Conservation (phyloP, 2,329 filamentous ascomycete species). For the Stemphylium vesicarium region DNA sequence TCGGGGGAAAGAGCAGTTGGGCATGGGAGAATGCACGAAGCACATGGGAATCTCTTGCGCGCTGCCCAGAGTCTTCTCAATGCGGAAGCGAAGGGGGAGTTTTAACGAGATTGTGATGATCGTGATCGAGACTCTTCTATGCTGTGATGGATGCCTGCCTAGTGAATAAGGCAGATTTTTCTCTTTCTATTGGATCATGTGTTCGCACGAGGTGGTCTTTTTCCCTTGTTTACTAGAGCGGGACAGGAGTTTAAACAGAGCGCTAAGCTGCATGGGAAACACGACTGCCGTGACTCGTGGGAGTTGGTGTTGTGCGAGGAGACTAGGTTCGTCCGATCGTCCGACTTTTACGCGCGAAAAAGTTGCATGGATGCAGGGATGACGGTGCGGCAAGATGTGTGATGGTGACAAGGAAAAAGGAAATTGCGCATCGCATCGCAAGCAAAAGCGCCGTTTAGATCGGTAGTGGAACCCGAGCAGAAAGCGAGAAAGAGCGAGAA, state of each 20-base stretch:
- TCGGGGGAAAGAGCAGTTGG: neutral
- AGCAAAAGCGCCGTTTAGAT: neutral
- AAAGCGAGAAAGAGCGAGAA: neutral
- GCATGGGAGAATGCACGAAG: neutral
- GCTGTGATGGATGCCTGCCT: neutral
- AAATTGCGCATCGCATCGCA: conserved; percentile 19
- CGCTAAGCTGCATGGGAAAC: neutral
- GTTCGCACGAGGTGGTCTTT: neutral
- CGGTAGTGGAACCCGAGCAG: neutral
- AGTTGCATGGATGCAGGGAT: conserved; percentile 2
- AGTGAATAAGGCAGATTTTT: neutral
- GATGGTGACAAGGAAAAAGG: conserved; percentile 15
- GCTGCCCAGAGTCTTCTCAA: neutral
- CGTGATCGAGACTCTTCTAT: neutral
- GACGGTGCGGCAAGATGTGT: conserved; percentile 1
- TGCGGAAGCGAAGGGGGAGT: neutral
- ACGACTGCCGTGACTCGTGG: neutral
- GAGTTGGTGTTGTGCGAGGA: neutral
- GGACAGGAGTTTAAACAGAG: neutral
- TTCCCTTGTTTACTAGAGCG: neutral
- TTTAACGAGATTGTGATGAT: conserved; percentile 14
- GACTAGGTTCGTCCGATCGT: conserved; percentile 16
- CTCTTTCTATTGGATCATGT: neutral
- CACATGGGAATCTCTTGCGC: no score
- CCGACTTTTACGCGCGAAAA: conserved; percentile 11